Percentiles rank a stretch among this genome's conserved stretches.
phyloP scores from a whole-genome alignment of 1,284 basidiomycete species.

The Trametes pubescens region DNA sequence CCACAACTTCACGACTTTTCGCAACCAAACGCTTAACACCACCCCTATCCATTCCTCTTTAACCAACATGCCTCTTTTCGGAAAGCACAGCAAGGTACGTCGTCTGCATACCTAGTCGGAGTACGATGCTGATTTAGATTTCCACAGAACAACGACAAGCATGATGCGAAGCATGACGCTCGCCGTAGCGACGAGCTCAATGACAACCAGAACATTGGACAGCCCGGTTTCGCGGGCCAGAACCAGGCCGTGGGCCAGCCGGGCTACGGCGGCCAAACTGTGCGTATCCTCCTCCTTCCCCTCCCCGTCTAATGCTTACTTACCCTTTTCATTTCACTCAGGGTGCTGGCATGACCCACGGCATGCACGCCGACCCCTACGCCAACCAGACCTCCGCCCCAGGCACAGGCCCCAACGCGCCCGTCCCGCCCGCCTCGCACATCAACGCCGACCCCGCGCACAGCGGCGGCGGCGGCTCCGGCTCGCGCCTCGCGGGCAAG shows the following conservation, averaged over 20 bases:
- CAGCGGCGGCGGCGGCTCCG: constrained; percentile 26
- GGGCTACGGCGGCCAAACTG: constrained; percentile 4
- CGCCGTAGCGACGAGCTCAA: constrained; percentile 9
- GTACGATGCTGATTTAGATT: too few relatives aligned
- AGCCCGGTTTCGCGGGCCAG: constrained; percentile 2
- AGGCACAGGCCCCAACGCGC: constrained; percentile 18
- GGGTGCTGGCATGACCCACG: background rate
- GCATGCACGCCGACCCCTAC: constrained; percentile 15
- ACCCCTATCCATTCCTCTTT: background rate
- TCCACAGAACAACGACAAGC: background rate
- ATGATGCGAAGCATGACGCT: constrained; percentile 16
- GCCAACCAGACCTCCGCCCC: background rate
- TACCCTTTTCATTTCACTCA: background rate
- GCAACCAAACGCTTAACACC: background rate
- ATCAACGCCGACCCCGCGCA: constrained; percentile 31
- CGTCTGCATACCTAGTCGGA: background rate
- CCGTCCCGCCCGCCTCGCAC: constrained; percentile 36
- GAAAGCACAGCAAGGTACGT: constrained; percentile 34
- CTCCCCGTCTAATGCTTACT: background rate
- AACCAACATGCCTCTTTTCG: constrained; percentile 37
- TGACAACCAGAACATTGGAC: constrained; percentile 6
- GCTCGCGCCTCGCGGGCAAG: constrained; percentile 51
- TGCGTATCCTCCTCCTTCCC: background rate
- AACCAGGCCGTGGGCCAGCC: constrained; percentile 6
- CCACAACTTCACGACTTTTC: background rate